phyloP scores from a whole-genome alignment of 2,329 filamentous ascomycete species.

The Xylaria sp. region DNA sequence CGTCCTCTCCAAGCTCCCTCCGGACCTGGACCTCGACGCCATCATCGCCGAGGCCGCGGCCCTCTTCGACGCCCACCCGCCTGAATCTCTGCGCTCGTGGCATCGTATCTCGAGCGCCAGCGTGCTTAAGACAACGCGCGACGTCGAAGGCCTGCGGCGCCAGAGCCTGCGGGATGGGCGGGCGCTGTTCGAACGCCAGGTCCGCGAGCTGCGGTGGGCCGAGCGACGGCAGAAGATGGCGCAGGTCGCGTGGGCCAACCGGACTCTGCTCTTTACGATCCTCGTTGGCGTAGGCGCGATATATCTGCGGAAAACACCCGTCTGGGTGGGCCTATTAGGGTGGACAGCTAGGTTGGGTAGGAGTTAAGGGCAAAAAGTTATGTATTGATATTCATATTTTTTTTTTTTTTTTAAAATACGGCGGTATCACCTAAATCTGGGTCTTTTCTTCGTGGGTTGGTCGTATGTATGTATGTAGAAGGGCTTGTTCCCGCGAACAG shows the following conservation, averaged over 20 bases:
- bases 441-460: not conserved
- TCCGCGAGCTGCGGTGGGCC: conserved; percentile 74
- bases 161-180: conserved; percentile 75
- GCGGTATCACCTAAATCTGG: not conserved
- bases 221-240: conserved; percentile 66
- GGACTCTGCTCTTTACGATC: conserved; percentile 72
- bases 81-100: conserved; percentile 79
- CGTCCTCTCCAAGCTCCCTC: conserved; percentile 86
- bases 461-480: not conserved
- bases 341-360: conserved; percentile 23
- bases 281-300: conserved; percentile 75
- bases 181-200: conserved; percentile 75
- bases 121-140: conserved; percentile 84
- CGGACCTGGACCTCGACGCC: conserved; percentile 80
- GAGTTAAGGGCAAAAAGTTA: conserved; percentile 10
- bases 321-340: conserved; percentile 46
- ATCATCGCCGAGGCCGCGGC: conserved; percentile 74
- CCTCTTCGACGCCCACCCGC: conserved; percentile 76
- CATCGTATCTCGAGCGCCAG: conserved; percentile 76
- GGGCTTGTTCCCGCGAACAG: not conserved
- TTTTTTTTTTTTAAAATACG: not conserved
- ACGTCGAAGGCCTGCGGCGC: conserved; percentile 58
- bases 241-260: conserved; percentile 70
- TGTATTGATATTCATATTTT: not conserved
- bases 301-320: conserved; percentile 67